Percentiles rank a stretch among this genome's conserved stretches.
Conservation (phyloP, 108 stramenopile species). For the Nitzschia palea region DNA sequence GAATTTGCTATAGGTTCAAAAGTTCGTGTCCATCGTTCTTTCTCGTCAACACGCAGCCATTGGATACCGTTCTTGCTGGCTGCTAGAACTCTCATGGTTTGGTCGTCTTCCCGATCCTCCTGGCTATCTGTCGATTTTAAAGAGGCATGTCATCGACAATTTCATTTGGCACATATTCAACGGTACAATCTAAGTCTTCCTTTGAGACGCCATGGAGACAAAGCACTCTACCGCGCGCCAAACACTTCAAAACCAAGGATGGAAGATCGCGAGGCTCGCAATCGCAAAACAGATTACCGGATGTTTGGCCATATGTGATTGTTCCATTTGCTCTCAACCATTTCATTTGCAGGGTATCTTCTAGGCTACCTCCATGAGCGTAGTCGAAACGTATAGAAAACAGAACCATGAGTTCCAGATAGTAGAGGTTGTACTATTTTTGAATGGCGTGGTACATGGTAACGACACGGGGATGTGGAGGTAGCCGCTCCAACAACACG, state of each 20-base stretch:
- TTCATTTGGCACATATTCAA: constrained; percentile 16
- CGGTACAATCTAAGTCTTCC: constrained; percentile 1
- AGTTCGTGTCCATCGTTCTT: constrained; percentile 32
- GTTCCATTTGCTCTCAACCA: constrained; percentile 85
- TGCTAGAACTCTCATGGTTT: constrained; percentile 58
- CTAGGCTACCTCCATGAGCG: neutral
- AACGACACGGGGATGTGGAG: constrained; percentile 64
- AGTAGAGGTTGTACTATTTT: constrained; percentile 78
- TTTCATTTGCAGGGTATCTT: constrained; percentile 37
- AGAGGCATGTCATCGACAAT: constrained; percentile 49
- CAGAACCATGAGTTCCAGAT: constrained; percentile 65
- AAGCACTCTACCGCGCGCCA: constrained; percentile 54
- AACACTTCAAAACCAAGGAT: constrained; percentile 42
- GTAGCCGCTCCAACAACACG: constrained; percentile 71
- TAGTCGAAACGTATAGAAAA: constrained; percentile 61
- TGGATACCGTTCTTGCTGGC: constrained; percentile 51
- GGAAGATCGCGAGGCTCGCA: constrained; percentile 64
- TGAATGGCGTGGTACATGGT: constrained; percentile 89
- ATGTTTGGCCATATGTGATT: constrained; percentile 70
- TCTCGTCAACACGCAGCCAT: constrained; percentile 58
- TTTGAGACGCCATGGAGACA: constrained; percentile 40
- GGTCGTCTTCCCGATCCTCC: constrained; percentile 48
- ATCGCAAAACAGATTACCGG: constrained; percentile 75
- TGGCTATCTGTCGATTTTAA: constrained; percentile 63
- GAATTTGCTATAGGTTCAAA: constrained; percentile 29